phyloP scores from a whole-genome alignment of 106 monocot species.

The Dactylorhiza incarnata region DNA sequence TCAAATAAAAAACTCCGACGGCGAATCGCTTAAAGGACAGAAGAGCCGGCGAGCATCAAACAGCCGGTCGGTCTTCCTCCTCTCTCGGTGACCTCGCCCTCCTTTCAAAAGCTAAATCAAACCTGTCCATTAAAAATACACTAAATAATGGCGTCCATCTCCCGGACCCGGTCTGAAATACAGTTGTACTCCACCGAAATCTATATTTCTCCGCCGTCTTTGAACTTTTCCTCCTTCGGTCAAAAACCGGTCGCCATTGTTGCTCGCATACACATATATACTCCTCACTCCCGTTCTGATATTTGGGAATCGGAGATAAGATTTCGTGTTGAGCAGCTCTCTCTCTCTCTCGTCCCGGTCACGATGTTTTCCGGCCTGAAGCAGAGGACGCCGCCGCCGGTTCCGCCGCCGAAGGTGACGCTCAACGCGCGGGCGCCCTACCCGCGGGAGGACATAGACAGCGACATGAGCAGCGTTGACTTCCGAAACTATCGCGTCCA shows the following conservation, averaged over 20 bases:
- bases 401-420: slow-evolving; percentile 25
- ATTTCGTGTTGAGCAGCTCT: slow-evolving; percentile 17
- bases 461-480: slow-evolving; percentile 49
- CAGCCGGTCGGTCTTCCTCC: too few species aligned
- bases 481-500: slow-evolving; percentile 61
- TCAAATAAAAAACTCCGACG: too few species aligned
- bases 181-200: neutral
- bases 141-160: neutral
- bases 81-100: too few species aligned
- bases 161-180: neutral
- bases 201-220: neutral
- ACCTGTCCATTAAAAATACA: too few species aligned
- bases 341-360: slow-evolving; percentile 7
- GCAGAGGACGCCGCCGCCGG: slow-evolving; percentile 13
- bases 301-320: neutral
- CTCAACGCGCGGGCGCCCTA: slow-evolving; percentile 43
- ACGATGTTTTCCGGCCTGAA: neutral
- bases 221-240: too few species aligned
- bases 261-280: too few species aligned
- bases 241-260: too few species aligned
- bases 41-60: too few species aligned
- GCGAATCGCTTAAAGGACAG: too few species aligned
- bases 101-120: too few species aligned
- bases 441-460: slow-evolving; percentile 52
- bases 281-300: neutral